Conservation (phyloP, 1,139 yeast genomes). For the Zygosaccharomyces sapae region DNA sequence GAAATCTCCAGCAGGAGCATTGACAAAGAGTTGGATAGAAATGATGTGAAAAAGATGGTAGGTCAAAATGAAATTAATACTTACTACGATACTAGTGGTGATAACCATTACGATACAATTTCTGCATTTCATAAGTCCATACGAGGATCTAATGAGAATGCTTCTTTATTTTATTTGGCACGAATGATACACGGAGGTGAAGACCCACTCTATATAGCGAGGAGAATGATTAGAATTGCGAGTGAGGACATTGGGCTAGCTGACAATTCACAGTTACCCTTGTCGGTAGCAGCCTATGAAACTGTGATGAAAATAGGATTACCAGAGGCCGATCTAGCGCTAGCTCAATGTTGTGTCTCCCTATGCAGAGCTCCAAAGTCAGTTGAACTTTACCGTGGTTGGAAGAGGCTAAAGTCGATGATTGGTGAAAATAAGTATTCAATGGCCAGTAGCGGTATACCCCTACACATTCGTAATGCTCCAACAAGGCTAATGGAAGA, state of each 20-base stretch:
- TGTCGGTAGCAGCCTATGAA: conserved; percentile 79
- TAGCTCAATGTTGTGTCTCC: conserved; percentile 90
- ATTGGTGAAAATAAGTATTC: conserved; percentile 55
- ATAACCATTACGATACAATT: conserved; percentile 88
- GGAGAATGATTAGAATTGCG: conserved; percentile 90
- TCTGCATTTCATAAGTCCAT: conserved; percentile 91
- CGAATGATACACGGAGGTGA: conserved; percentile 91
- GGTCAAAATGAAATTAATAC: conserved; percentile 37
- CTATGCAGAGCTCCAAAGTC: conserved; percentile 83
- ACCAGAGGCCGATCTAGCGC: conserved; percentile 88
- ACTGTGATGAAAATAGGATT: conserved; percentile 90
- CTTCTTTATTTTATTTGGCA: conserved; percentile 79
- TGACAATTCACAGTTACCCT: conserved; percentile 80
- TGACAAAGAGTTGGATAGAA: conserved; percentile 14
- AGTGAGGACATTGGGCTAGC: conserved; percentile 84
- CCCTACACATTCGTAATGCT: conserved; percentile 84
- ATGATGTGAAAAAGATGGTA: conserved; percentile 22
- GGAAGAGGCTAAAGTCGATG: conserved; percentile 58
- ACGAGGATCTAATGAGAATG: conserved; percentile 85
- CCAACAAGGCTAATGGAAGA: conserved; percentile 89
- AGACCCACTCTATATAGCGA: conserved; percentile 84
- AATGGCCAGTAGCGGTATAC: conserved; percentile 59
- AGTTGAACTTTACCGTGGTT: conserved; percentile 76
- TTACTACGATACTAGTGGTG: conserved; percentile 84
- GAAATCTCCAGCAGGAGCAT: conserved; percentile 35